Evolutionary conservation across 2,329 filamentous ascomycete species (phyloP), one percentile per base, ranked within the genome.

Genomic region (Talaromyces piceae): DNA sequence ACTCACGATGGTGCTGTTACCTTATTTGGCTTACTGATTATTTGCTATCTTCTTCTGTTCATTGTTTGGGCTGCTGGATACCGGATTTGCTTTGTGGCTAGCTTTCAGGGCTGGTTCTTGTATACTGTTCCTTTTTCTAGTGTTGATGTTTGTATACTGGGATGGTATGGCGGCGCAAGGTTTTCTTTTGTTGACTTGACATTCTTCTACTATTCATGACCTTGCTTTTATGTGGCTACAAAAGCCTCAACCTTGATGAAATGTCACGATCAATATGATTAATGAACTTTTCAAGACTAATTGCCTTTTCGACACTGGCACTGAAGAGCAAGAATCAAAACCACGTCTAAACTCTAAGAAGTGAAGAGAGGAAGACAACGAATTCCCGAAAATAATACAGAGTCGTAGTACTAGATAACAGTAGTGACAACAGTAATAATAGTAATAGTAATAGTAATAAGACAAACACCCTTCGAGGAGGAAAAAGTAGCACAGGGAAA

Each of bases 1-100:
- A 8, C 77, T 76, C 0, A 67, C 73, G 0, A 74, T 77, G 0
- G 69, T 85, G 2, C 64, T 84, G 5, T 66, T 81, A 0, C 82
- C 83, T 0, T 70, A 84, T 1, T 59, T 84, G 7, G 74, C 78
- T 0, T 86, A 54, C 43, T 54, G 28, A 47, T 20, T 11, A 2
- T 13, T 11, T 28, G 18, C 18, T 44, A 37, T 26, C 20, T 27
- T 37, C 3, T 44, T 20, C 43, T 23, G n/a, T n/a, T n/a, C n/a
- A n/a, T 26, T 51, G 13, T 46, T 48, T 37, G 16, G 1, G 16
- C 3, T 11, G 44, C 26, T 46, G 44, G 44, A 30, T n/a, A n/a
- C n/a, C n/a, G n/a, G n/a, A n/a, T 28, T 28, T 28, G 26, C 11
- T 20, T 20, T 2, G 33, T 18, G 33, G 33, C 33, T 37, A n/a